Evolutionary conservation across 345 rosid species (phyloP), one percentile per base, ranked within the genome.

Genomic region (Boechera stricta): DNA sequence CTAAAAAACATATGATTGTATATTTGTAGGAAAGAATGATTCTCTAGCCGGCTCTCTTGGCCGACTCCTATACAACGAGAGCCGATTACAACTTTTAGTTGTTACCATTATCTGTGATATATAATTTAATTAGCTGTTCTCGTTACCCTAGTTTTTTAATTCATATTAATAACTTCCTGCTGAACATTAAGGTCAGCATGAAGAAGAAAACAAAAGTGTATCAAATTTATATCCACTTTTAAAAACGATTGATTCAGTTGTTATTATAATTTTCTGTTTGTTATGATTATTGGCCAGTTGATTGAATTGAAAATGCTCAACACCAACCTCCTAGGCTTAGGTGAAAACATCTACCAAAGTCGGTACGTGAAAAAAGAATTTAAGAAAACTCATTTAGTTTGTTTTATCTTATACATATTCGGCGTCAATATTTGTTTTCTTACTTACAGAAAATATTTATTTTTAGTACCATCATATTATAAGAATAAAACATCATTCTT

Each of bases 41-140:
- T 69, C 12, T 33, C 49, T 52, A 32, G 74, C 61, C 79, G 74
- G 79, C 69, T 76, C 18, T 61, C 24, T 49, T 68, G 31, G 69
- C 74, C 79, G 74, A 42, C 8, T 49, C 61, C 53, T 7, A 15
- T 53, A 76, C 70, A 76, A 55, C 70, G 57, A 53, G 11, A 44
- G 26, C 47, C 16, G 10, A 69, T 61, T 32, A 35, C 70, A 31
- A 53, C 80, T 69, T 68, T 15, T 60, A 67, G 67, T 57, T 31
- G 56, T 68, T 76, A 60, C 69, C 69, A 60, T 68, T 67, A 67
- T 51, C 7, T 42, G 4, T 9, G 3, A 15, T 29, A 12, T 63
- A 41, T 10, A 45, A 31, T 57, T 57, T 15, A 32, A 57, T 16
- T 58, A 48, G 28, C 8, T 49, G 44, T 60, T 61, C 52, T 48